Conservation (phyloP, 1,139 yeast genomes). For the Geotrichum citri-aurantii region DNA sequence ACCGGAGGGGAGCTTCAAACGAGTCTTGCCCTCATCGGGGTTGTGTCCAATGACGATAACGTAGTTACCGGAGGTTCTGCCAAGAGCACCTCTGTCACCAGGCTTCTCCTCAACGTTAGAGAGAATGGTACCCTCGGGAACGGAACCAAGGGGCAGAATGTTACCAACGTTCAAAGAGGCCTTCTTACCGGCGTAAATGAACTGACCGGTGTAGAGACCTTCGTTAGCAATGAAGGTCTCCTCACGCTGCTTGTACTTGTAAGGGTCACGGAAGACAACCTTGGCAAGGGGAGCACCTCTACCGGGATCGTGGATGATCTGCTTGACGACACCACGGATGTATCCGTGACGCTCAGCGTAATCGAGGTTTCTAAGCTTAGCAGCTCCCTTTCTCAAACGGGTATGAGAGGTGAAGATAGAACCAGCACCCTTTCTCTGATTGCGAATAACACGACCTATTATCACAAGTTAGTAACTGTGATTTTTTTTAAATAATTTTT, state of each 20-base stretch:
- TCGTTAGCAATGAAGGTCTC: conserved; percentile 99
- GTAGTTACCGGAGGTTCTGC: conserved; percentile 99
- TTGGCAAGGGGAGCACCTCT: conserved; percentile 99
- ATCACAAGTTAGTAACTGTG: conserved; percentile 20
- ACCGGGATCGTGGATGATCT: conserved; percentile 98
- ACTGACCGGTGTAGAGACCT: conserved; percentile 99
- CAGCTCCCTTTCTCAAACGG: conserved; percentile 99
- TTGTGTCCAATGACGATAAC: conserved; percentile 98
- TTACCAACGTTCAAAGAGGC: conserved; percentile 97
- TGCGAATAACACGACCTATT: conserved; percentile 99
- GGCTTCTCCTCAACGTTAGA: conserved; percentile 98
- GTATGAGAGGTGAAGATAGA: conserved; percentile 99
- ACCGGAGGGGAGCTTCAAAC: conserved; percentile 98
- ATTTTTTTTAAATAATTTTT: background rate
- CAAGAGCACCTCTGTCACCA: conserved; percentile 99
- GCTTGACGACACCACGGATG: conserved; percentile 98
- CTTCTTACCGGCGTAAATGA: conserved; percentile 97
- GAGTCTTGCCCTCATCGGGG: conserved; percentile 98
- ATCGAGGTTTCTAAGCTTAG: conserved; percentile 98
- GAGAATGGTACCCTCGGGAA: conserved; percentile 99
- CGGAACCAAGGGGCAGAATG: conserved; percentile 92
- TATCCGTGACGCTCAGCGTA: conserved; percentile 99
- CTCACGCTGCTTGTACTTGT: conserved; percentile 95
- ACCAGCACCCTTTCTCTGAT: conserved; percentile 99
- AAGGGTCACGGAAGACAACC: conserved; percentile 99